Evolutionary conservation across 768 basidiomycete species (phyloP), one percentile per base, ranked within the genome.

Genomic region (Tephrocybe sp.): DNA sequence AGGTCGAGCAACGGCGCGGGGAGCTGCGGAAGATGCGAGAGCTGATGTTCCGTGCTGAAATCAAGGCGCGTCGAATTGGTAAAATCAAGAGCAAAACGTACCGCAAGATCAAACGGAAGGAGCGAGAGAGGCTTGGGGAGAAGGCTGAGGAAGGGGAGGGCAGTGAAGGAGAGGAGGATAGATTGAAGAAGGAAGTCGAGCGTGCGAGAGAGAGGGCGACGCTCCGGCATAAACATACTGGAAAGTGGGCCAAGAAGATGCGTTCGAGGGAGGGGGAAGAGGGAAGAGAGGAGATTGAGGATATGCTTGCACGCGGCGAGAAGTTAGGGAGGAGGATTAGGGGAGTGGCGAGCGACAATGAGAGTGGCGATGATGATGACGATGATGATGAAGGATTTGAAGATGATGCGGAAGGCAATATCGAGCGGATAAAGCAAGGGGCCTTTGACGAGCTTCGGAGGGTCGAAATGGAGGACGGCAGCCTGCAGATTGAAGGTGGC

Each of bases 31-130:
- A 84, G 62, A 91, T 92, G 82, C 87, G 96, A 16, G 95, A 97
- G 59, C 77, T 98, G 32, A 87, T 93, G 74, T 97, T 96, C 71
- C 84, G 95, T 4, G 92, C 92, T 0, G 96, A 98, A 58, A 73
- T 82, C 28, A 94, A 96, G 65, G 90, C 93, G 15, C 89, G 89
- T 62, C 83, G 95, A 15, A 76, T 96, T 15, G 82, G 87, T 18
- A 98, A 95, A 72, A 99, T 99, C 70, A 98, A 98, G 74, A 92
- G 88, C 65, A 96, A 93, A 70, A 83, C 91, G 2, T 98, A 93
- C 64, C 78, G 94, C 24, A 86, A 87, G 56, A 75, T 98, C 39
- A 85, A 84, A 61, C 79, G 90, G 64, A 93, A 89, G 63, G 82
- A 87, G 60, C 78, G 79, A 38, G 88, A 85, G 50, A 83, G 82